Percentiles rank a stretch among this genome's conserved stretches.
Evolutionary conservation across 306 rosid species (phyloP).

Genomic region (Cicer judaicum): DNA sequence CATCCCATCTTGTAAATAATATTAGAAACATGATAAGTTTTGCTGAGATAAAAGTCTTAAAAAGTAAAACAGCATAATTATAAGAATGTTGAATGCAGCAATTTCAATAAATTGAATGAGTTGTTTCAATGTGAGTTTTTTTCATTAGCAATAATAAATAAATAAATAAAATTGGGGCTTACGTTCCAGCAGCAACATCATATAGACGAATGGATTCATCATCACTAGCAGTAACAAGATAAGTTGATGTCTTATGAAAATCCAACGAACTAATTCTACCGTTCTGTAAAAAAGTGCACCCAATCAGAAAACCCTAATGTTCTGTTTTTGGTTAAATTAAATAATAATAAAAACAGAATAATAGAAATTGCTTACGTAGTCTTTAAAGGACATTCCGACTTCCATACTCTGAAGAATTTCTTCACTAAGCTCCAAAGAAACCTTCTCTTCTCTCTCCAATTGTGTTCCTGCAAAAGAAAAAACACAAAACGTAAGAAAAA

Average conservation of each 20-base stretch:
- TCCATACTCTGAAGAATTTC: constrained; percentile 98
- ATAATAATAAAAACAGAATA: neutral
- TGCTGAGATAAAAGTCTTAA: neutral
- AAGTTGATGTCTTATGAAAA: constrained; percentile 81
- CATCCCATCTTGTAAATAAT: constrained; percentile 14
- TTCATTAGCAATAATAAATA: neutral
- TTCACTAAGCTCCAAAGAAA: constrained; percentile 86
- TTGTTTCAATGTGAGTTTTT: neutral
- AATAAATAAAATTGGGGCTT: constrained; percentile 43
- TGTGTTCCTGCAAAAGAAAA: constrained; percentile 53
- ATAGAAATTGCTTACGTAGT: constrained; percentile 59
- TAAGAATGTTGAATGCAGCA: neutral
- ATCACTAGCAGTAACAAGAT: constrained; percentile 95
- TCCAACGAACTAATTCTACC: constrained; percentile 91
- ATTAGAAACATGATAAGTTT: constrained; percentile 27
- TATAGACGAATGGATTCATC: constrained; percentile 93
- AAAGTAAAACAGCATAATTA: neutral
- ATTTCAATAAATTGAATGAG: neutral
- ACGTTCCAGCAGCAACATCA: constrained; percentile 84
- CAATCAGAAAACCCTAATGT: constrained; percentile 19
- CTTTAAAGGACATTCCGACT: constrained; percentile 94
- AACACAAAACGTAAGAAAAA: neutral
- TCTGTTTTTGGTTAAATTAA: neutral
- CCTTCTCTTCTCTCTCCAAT: constrained; percentile 89
- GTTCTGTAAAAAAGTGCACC: constrained; percentile 54